These are phyloP conservation scores for Paramarasmius palmivorus DNA, from an alignment of 1,284 basidiomycete genomes.

Conservation along the genomic window DNA sequence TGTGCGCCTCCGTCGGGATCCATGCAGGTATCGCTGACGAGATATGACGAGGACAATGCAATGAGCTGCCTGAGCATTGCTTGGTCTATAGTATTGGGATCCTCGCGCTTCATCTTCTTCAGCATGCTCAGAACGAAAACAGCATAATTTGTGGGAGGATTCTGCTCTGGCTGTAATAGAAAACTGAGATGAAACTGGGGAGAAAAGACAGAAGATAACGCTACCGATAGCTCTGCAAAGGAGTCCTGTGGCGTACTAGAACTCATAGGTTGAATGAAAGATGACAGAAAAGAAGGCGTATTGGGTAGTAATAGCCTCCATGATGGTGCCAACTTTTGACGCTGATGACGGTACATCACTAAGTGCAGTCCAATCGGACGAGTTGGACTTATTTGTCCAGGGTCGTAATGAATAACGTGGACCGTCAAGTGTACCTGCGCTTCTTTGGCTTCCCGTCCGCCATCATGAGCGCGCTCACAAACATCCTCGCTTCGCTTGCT, in stretches of 20 bases:
- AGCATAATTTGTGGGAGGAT: constrained; percentile 56
- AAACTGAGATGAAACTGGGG: not conserved
- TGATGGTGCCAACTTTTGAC: too few relatives aligned
- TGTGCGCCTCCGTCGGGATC: constrained; percentile 54
- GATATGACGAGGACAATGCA: constrained; percentile 70
- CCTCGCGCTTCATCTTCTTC: constrained; percentile 46
- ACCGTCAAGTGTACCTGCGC: not conserved
- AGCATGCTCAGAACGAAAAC: constrained; percentile 58
- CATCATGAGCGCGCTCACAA: constrained; percentile 26
- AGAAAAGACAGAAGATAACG: constrained; percentile 9
- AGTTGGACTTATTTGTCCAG: too few relatives aligned
- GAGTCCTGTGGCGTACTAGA: not conserved
- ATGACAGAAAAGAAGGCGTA: too few relatives aligned
- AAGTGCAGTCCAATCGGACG: not conserved
- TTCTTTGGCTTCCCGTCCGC: not conserved
- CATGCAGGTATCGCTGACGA: constrained; percentile 70
- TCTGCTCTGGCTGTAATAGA: constrained; percentile 24
- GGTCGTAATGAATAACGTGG: too few relatives aligned
- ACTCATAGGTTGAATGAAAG: too few relatives aligned
- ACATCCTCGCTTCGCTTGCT: constrained; percentile 45
- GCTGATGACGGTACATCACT: too few relatives aligned
- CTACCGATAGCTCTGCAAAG: constrained; percentile 12
- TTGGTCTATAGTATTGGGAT: constrained; percentile 54
- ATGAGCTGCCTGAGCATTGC: constrained; percentile 61
- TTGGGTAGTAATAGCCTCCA: too few relatives aligned